Evolutionary conservation across 2,329 filamentous ascomycete species (phyloP).

Genomic region (Claviceps paspali): DNA sequence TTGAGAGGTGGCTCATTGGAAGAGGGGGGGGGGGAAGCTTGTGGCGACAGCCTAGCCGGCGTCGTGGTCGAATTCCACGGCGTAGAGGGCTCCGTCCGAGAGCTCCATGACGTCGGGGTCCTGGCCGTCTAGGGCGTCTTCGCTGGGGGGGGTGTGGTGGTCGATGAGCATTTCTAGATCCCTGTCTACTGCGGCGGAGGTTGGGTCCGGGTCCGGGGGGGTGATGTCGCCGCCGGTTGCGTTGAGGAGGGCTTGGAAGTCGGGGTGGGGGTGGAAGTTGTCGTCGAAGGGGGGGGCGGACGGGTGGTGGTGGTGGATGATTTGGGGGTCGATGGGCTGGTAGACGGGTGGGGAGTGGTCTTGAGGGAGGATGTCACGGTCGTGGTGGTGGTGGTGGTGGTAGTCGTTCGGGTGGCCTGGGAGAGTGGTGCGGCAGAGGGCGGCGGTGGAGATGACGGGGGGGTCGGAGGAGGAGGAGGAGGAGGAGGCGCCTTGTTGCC

Average conservation of each 20-base stretch:
- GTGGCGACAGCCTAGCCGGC: too few species aligned
- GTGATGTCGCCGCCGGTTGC: slow-evolving; percentile 27
- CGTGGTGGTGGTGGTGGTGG: slow-evolving; percentile 10
- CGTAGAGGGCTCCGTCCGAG: too few species aligned
- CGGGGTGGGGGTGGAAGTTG: slow-evolving; percentile 26
- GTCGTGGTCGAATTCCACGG: too few species aligned
- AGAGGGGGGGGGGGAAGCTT: too few species aligned
- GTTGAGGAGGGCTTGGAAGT: slow-evolving; percentile 39
- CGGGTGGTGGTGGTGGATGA: slow-evolving; percentile 26
- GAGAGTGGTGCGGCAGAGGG: neutral
- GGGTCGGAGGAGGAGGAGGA: slow-evolving; percentile 37
- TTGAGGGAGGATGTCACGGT: too few species aligned
- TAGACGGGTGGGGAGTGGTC: slow-evolving; percentile 14
- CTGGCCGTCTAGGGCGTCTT: slow-evolving; percentile 10
- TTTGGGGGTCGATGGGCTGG: slow-evolving; percentile 45
- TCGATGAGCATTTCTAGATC: slow-evolving; percentile 39
- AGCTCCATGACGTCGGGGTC: too few species aligned
- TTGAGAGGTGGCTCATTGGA: too few species aligned
- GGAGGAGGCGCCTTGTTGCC: too few species aligned
- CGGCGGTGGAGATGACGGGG: slow-evolving; percentile 30
- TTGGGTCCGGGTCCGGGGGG: slow-evolving; percentile 7
- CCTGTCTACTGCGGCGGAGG: slow-evolving; percentile 21
- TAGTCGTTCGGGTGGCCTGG: slow-evolving; percentile 9
- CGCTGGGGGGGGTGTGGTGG: slow-evolving; percentile 26
- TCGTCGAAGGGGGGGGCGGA: slow-evolving; percentile 21